phyloP scores from a whole-genome alignment of 2,329 filamentous ascomycete genomes.

The Fusarium verrucosum region DNA sequence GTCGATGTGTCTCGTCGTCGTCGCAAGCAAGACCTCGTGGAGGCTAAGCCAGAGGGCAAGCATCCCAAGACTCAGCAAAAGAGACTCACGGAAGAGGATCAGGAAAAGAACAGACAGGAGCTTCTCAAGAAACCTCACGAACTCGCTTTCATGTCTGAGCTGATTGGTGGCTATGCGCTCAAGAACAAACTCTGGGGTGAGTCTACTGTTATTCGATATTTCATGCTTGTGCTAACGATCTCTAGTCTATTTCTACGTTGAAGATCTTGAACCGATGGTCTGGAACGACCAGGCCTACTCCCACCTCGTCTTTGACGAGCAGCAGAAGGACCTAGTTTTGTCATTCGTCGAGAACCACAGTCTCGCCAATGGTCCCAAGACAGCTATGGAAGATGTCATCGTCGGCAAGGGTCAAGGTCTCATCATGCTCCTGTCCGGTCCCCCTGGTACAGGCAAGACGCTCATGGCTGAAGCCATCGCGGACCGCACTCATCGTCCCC shows the following conservation, averaged over 20 bases:
- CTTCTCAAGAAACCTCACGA: conserved; percentile 53
- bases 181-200: conserved; percentile 58
- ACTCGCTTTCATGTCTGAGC: conserved; percentile 54
- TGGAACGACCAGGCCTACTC: conserved; percentile 59
- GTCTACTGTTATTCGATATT: conserved; percentile 13
- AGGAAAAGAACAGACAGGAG: conserved; percentile 51
- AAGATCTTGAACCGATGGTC: conserved; percentile 53
- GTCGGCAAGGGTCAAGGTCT: conserved; percentile 56
- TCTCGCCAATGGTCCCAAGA: conserved; percentile 23
- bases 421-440: conserved; percentile 57
- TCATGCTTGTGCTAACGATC: conserved; percentile 4
- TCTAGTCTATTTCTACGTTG: conserved; percentile 50
- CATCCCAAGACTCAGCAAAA: conserved; percentile 25
- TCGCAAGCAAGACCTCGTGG: conserved; percentile 12
- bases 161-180: conserved; percentile 56
- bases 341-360: conserved; percentile 59
- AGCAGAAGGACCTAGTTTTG: conserved; percentile 58
- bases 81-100: conserved; percentile 48
- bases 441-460: conserved; percentile 59
- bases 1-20: conserved; percentile 26
- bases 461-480: conserved; percentile 57
- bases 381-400: conserved; percentile 53
- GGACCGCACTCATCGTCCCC: conserved; percentile 54
- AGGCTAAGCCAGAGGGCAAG: conserved; percentile 4
- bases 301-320: conserved; percentile 58